Evolutionary conservation across 2,329 filamentous ascomycete species (phyloP).

Genomic region (Colletotrichum somersetense): DNA sequence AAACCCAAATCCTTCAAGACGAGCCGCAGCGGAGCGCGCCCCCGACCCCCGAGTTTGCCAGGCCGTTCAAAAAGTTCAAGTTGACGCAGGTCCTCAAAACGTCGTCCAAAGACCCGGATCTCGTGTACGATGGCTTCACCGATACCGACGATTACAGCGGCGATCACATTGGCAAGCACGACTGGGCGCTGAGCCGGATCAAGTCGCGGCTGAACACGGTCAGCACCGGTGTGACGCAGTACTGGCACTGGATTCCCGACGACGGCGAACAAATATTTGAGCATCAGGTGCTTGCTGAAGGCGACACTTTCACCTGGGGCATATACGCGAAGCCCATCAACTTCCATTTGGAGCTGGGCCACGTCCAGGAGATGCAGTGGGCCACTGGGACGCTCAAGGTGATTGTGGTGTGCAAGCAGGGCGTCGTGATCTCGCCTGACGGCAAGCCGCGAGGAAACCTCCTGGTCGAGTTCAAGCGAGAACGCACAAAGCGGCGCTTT

Average conservation of each 20-base stretch:
- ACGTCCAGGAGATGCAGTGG: slow-evolving; percentile 61
- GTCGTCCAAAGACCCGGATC: slow-evolving; percentile 50
- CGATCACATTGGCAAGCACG: slow-evolving; percentile 58
- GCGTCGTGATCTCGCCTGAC: slow-evolving; percentile 48
- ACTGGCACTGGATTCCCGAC: slow-evolving; percentile 65
- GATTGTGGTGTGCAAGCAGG: slow-evolving; percentile 52
- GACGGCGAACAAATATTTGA: slow-evolving; percentile 58
- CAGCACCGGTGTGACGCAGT: slow-evolving; percentile 63
- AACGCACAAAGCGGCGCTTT: slow-evolving; percentile 66
- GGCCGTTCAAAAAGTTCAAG: slow-evolving; percentile 32
- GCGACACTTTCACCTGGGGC: slow-evolving; percentile 60
- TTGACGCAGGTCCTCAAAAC: neutral
- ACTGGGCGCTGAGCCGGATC: slow-evolving; percentile 67
- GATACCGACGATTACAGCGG: slow-evolving; percentile 65
- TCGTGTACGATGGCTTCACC: slow-evolving; percentile 62
- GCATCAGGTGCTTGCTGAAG: slow-evolving; percentile 65
- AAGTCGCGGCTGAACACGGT: slow-evolving; percentile 63
- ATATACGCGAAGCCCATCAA: slow-evolving; percentile 63
- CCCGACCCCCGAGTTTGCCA: slow-evolving; percentile 24
- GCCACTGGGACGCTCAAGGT: slow-evolving; percentile 58
- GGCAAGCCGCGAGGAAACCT: slow-evolving; percentile 59
- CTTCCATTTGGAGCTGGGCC: slow-evolving; percentile 62
- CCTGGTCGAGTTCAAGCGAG: slow-evolving; percentile 65
- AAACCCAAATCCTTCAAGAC: neutral
- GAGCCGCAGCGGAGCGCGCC: slow-evolving; percentile 18